phyloP scores from a whole-genome alignment of 106 monocot genomes.

The Dioscorea dumetorum region DNA sequence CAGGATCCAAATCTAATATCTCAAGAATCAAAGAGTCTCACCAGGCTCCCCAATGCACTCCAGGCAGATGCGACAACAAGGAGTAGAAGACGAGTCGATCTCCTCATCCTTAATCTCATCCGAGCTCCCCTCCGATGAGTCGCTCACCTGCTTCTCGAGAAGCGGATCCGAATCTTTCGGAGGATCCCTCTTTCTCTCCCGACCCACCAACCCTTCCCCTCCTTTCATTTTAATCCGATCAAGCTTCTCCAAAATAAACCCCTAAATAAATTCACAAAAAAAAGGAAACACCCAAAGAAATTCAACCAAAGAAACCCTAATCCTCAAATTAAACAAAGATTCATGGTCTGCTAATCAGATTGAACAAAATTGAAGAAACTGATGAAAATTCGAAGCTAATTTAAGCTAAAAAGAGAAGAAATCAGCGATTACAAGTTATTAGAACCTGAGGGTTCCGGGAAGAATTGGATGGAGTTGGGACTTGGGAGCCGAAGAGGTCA shows the following conservation, averaged over 20 bases:
- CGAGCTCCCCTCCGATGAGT: conserved; percentile 17
- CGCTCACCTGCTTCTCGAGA: conserved; percentile 13
- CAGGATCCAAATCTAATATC: too few species aligned
- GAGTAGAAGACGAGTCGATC: conserved; percentile 41
- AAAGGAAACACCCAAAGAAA: not conserved
- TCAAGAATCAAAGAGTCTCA: conserved; percentile 7
- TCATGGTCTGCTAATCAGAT: too few species aligned
- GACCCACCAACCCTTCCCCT: conserved; percentile 2
- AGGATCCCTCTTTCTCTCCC: not conserved
- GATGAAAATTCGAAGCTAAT: too few species aligned
- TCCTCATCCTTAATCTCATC: conserved; percentile 52
- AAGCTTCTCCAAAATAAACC: not conserved
- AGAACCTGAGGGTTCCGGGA: too few species aligned
- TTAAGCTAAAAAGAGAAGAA: too few species aligned
- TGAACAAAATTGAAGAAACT: too few species aligned
- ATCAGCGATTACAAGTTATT: too few species aligned
- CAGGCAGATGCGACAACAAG: conserved; percentile 91
- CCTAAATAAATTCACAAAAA: not conserved
- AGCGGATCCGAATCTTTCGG: conserved; percentile 68
- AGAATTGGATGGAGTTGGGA: too few species aligned
- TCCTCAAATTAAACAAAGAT: too few species aligned
- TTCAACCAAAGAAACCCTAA: not conserved
- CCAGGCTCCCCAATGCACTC: conserved; percentile 58
- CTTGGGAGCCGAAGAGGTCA: too few species aligned
- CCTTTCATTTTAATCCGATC: not conserved